Percentiles rank a stretch among this genome's conserved stretches.
Evolutionary conservation across 179 eudicot species (phyloP).

Genomic region (Sideroxylon spinosum): DNA sequence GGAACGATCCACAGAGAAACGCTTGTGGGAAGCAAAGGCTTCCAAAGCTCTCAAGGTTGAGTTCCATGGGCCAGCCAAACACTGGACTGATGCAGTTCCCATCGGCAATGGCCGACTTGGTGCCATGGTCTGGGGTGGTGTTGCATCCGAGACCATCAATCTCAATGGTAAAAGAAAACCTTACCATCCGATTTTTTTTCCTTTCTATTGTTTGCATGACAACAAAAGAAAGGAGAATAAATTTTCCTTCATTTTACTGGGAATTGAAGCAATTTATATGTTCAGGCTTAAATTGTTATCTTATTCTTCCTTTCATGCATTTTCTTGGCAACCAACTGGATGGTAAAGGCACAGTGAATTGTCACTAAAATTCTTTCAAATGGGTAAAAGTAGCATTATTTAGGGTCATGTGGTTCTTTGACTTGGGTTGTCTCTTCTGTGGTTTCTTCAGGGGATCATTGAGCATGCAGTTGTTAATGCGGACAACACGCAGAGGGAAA

Average conservation of each 20-base stretch:
- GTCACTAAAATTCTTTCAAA: no score
- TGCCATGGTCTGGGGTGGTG: conserved; percentile 76
- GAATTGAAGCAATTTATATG: neutral
- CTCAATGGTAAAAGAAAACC: conserved; percentile 53
- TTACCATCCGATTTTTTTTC: neutral
- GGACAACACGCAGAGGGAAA: neutral
- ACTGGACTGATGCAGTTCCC: conserved; percentile 91
- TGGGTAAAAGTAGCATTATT: no score
- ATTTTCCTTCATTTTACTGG: neutral
- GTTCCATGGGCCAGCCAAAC: conserved; percentile 47
- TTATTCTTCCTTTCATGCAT: no score
- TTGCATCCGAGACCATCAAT: conserved; percentile 51
- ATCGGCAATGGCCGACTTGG: conserved; percentile 81
- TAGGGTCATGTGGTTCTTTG: neutral
- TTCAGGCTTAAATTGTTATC: neutral
- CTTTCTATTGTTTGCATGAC: neutral
- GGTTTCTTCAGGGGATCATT: neutral
- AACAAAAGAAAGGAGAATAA: neutral
- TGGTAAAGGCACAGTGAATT: no score
- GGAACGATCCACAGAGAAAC: conserved; percentile 11
- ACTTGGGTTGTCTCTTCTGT: neutral
- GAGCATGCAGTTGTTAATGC: no score
- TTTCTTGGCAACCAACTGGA: no score
- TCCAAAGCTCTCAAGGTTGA: conserved; percentile 24
- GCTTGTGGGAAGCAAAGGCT: conserved; percentile 19